Percentiles rank a stretch among this genome's conserved stretches.
Evolutionary conservation across 2,329 filamentous ascomycete genomes (phyloP).

Genomic region (Sclerotinia borealis): DNA sequence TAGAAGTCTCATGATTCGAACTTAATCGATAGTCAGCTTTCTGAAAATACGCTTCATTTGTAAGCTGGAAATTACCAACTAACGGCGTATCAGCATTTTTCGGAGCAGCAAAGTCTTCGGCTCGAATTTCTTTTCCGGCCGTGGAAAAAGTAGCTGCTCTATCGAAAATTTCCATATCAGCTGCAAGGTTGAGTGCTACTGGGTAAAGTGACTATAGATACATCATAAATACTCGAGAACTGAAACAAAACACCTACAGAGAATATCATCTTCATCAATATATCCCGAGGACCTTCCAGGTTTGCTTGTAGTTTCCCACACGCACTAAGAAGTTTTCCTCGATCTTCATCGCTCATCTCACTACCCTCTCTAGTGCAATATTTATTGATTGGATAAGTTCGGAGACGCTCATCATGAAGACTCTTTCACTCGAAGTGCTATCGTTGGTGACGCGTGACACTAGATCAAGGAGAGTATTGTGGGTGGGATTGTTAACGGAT

Average conservation of each 20-base stretch:
- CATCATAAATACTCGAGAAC: neutral
- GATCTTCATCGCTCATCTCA: constrained; percentile 1
- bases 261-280: neutral
- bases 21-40: neutral
- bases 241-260: neutral
- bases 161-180: constrained; percentile 8
- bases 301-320: neutral
- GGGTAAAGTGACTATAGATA: neutral
- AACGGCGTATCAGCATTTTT: constrained; percentile 1
- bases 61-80: neutral
- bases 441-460: neutral
- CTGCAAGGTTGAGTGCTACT: neutral
- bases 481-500: neutral
- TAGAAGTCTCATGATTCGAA: constrained; percentile 16
- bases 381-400: constrained; percentile 4
- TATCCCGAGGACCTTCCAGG: neutral
- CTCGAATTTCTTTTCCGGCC: neutral
- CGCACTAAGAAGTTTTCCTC: neutral
- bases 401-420: neutral
- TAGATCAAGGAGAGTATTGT: neutral
- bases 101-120: neutral
- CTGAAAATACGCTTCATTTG: neutral
- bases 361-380: neutral
- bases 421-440: too few relatives aligned
- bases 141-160: neutral